Evolutionary conservation across 2,329 filamentous ascomycete species (phyloP).

Genomic region (Claviceps fusiformis): DNA sequence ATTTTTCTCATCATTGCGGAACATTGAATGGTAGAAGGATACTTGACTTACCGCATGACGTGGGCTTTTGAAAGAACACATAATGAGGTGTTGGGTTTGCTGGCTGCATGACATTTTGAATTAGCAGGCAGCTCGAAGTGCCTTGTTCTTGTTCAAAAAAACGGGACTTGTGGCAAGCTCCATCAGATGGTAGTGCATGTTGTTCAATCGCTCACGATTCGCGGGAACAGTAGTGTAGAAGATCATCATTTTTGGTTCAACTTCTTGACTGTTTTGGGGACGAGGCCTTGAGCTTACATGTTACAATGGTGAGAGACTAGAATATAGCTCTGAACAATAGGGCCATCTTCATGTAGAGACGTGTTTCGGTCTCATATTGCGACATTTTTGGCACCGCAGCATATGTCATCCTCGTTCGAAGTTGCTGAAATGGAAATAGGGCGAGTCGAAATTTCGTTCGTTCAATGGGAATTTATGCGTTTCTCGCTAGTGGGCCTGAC

Average conservation of each 20-base stretch:
- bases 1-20: slow-evolving; percentile 46
- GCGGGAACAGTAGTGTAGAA: slow-evolving; percentile 44
- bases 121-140: background rate
- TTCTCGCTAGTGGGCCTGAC: background rate
- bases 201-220: slow-evolving; percentile 48
- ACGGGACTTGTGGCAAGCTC: background rate
- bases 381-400: background rate
- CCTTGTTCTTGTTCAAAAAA: no score
- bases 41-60: background rate
- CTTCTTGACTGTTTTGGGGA: background rate
- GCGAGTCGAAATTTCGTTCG: background rate
- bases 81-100: background rate
- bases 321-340: background rate
- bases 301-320: background rate
- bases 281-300: background rate
- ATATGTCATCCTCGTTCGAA: no score
- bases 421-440: no score
- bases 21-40: background rate
- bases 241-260: slow-evolving; percentile 34
- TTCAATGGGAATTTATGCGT: background rate
- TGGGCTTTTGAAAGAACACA: background rate
- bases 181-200: slow-evolving; percentile 70
- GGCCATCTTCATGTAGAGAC: background rate
- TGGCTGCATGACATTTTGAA: background rate
- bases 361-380: no score